Percentiles rank a stretch among this genome's conserved stretches.
These are phyloP conservation scores for Hemerocallis citrina DNA, from an alignment of 106 monocot species.

Conservation along the genomic window DNA sequence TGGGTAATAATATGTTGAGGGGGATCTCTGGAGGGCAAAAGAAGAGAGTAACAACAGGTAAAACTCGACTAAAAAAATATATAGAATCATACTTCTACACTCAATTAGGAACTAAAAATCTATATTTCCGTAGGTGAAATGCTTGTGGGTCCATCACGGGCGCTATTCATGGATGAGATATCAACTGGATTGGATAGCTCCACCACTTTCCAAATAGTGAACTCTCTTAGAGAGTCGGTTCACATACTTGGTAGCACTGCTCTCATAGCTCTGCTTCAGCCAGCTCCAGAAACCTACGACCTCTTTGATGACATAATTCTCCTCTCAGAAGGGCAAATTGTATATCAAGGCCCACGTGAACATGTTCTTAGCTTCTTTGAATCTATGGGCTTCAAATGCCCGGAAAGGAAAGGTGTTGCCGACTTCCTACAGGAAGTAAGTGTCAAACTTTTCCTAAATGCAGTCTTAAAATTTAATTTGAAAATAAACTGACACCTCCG, in stretches of 20 bases:
- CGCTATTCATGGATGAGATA: conserved; percentile 71
- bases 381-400: conserved; percentile 79
- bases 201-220: conserved; percentile 56
- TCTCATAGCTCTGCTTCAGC: conserved; percentile 54
- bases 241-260: conserved; percentile 45
- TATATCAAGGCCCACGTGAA: conserved; percentile 56
- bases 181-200: conserved; percentile 62
- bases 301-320: conserved; percentile 60
- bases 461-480: background rate
- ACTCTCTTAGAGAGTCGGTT: conserved; percentile 34
- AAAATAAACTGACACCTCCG: background rate
- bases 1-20: conserved; percentile 61
- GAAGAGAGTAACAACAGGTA: conserved; percentile 89
- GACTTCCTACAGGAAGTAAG: conserved; percentile 89
- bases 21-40: conserved; percentile 83
- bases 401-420: conserved; percentile 80
- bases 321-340: conserved; percentile 44
- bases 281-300: conserved; percentile 61
- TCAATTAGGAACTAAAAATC: background rate
- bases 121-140: conserved; percentile 37
- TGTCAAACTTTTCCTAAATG: background rate
- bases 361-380: conserved; percentile 41
- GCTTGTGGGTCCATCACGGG: conserved; percentile 59
- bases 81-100: background rate
- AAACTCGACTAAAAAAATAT: background rate